Evolutionary conservation across 805 yeast genomes (phyloP), one percentile per base, ranked within the genome.

Genomic region (Candida ovalis): DNA sequence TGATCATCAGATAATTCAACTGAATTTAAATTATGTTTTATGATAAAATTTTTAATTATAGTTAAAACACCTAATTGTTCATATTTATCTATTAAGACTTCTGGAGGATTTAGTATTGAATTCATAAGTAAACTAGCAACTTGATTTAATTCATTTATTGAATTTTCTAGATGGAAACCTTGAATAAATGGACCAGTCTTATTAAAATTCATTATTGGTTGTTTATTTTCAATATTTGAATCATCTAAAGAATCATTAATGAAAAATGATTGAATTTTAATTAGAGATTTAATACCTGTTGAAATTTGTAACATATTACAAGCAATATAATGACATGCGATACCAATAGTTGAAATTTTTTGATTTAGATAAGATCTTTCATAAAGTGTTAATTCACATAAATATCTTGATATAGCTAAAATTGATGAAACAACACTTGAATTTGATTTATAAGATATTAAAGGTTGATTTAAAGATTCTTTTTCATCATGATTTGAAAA

Each of bases 351-450:
- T 2, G 80, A 73, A 4, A 78, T 56, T 21, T 76, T 72, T 50
- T 68, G 68, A 12, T 68, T 60, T 40, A 80, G 57, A 54, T 73
- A 80, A 38, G 58, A 65, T 54, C 74, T 70, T 42, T 78, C 76
- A 57, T 77, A 80, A 17, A 80, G 59, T 0, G 82, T 70, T 40
- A 78, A 62, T 61, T 80, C 84, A 56, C 82, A 77, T 33, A 80
- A 66, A 51, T 77, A 80, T 46, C 84, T 68, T 24, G 74, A 72
- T 33, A 79, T 75, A 3, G 81, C 83, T 25, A 79, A 70, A 25
- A 77, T 74, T 4, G 82, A 82, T n/a, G 77, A 70, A 35, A 73
- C 70, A 8, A 72, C 69, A 36, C 67, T 68, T n/a, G 66, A 59
- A 45, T 66, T 65, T 10, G 58, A 49, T 43, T 57, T 61, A 43